Evolutionary conservation across 257 asterid genomes (phyloP).

Genomic region (Hygrophila difformis): DNA sequence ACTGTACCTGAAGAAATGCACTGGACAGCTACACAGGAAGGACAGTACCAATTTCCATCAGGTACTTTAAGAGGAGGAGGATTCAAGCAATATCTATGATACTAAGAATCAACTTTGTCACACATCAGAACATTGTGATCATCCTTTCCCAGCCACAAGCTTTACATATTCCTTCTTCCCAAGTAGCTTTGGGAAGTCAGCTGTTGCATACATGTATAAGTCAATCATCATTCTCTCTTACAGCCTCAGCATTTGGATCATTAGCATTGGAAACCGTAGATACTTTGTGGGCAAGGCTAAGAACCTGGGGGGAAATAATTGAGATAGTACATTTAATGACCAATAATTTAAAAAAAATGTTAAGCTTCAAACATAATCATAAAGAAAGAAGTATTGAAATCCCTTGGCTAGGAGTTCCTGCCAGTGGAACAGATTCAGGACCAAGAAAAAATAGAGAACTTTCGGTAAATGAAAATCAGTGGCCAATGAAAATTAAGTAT

Average conservation of each 20-base stretch:
- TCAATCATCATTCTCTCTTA: slow-evolving; percentile 58
- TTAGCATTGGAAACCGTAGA: slow-evolving; percentile 27
- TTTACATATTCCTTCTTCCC: slow-evolving; percentile 97
- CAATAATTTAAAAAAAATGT: not conserved
- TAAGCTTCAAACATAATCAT: not conserved
- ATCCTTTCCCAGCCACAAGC: slow-evolving; percentile 93
- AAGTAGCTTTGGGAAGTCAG: slow-evolving; percentile 86
- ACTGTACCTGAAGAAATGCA: slow-evolving; percentile 27
- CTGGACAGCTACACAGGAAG: slow-evolving; percentile 63
- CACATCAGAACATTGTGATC: slow-evolving; percentile 82
- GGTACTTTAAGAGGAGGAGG: slow-evolving; percentile 89
- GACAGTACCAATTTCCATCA: slow-evolving; percentile 93
- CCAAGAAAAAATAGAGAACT: too few species aligned
- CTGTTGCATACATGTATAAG: slow-evolving; percentile 41
- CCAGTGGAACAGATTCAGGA: not conserved
- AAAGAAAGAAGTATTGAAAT: not conserved
- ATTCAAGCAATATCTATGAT: slow-evolving; percentile 83
- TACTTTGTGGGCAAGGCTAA: slow-evolving; percentile 45
- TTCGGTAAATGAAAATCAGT: too few species aligned
- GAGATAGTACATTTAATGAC: not conserved
- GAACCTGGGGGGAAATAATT: slow-evolving; percentile 42
- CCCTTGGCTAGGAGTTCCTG: not conserved
- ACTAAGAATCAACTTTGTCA: slow-evolving; percentile 83
- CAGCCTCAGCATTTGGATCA: slow-evolving; percentile 35
- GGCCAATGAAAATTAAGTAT: too few species aligned